These are phyloP conservation scores for Epichloe brachyelytri DNA, from an alignment of 2,329 filamentous ascomycete species.

Conservation along the genomic window DNA sequence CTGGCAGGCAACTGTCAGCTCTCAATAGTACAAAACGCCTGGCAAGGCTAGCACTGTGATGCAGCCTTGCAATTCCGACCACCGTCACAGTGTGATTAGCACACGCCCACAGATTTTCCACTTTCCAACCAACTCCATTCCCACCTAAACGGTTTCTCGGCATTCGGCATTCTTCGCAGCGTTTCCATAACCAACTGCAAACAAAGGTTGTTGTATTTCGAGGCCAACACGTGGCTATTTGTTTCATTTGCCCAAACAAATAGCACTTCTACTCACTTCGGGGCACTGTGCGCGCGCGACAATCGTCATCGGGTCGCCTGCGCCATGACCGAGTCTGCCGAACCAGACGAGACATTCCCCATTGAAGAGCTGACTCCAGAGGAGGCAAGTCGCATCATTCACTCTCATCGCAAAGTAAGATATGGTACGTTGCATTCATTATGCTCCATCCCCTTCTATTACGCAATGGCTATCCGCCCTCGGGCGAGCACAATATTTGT, in stretches of 20 bases:
- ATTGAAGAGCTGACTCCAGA: slow-evolving; percentile 49
- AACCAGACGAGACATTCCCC: slow-evolving; percentile 30
- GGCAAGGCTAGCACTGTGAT: background rate
- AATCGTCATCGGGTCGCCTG: background rate
- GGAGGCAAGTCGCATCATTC: slow-evolving; percentile 55
- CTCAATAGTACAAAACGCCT: background rate
- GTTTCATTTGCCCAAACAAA: background rate
- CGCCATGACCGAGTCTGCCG: slow-evolving; percentile 32
- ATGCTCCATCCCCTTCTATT: background rate
- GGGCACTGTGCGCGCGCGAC: background rate
- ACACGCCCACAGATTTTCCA: background rate
- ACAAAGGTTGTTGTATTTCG: background rate
- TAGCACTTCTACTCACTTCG: too few species aligned
- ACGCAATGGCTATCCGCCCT: too few species aligned
- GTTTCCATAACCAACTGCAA: slow-evolving; percentile 11
- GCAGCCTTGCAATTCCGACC: background rate
- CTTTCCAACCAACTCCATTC: background rate
- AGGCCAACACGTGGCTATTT: background rate
- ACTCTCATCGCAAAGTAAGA: slow-evolving; percentile 55
- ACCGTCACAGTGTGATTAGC: background rate
- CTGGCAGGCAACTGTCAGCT: background rate
- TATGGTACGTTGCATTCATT: slow-evolving; percentile 39
- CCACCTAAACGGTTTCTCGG: slow-evolving; percentile 18
- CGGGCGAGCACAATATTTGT: background rate
- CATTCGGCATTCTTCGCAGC: slow-evolving; percentile 22